Evolutionary conservation across 148 eudicot genomes (phyloP), one percentile per base, ranked within the genome.

Genomic region (Spergularia marina): DNA sequence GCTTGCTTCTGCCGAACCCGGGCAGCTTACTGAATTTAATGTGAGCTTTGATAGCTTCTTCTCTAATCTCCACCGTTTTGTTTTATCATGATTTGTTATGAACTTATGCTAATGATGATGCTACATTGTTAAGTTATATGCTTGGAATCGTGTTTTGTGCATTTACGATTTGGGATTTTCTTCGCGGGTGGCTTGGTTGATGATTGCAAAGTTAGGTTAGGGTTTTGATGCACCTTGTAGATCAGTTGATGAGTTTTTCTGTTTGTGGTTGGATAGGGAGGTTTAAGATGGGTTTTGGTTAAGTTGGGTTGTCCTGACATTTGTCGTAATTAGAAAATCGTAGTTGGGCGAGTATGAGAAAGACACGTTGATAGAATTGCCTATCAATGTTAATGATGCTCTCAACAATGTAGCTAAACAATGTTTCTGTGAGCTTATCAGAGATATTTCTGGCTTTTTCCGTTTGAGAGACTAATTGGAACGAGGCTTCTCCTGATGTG

Each of bases 21-120:
- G 80, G 34, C 84, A 81, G 74, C 84, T 84, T 34, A 81, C 87
- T 70, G 78, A 84, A 23, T 84, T 79, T 60, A 84, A 84, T 79
- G 87, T 84, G 61, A 82, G 84, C 30, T 18, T 65, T 13, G 52
- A 0, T 65, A 12, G 23, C 58, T 51, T 10, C 1, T 20, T 0
- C 17, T 36, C 25, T 1, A 23, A 23, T n/a, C 57, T 40, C 2
- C 2, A 30, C 36, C 36, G 1, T 14, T 6, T 66, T 14, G 40
- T 39, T 16, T 15, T 16, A 40, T 65, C 23, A 17, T 65, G 53
- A 65, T 12, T 13, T 10, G 21, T 44, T 44, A 9, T 44, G 49
- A 44, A 41, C 18, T n/a, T 9, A 58, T 59, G 34, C 20, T 20
- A 11, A 20, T 59, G 63, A 11, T 1, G 52, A 12, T 65, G 69